These are phyloP conservation scores for Aspergillus jensenii DNA, from an alignment of 2,329 filamentous ascomycete genomes.

Conservation along the genomic window DNA sequence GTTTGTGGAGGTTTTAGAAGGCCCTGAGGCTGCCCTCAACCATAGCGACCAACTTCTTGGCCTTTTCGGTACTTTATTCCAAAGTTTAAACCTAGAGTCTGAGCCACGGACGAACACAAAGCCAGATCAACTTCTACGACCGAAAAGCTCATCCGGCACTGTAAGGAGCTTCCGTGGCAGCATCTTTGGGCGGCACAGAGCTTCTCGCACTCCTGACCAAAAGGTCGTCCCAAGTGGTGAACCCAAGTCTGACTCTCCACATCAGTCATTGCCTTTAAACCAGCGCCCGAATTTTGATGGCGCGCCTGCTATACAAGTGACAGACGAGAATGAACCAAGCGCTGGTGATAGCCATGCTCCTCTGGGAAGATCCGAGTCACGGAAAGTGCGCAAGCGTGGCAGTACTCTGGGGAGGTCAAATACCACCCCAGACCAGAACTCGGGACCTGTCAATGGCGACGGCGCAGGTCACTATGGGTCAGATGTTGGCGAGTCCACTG, in stretches of 20 bases:
- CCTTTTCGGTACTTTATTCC: conserved; percentile 79
- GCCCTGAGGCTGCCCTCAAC: conserved; percentile 82
- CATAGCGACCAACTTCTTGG: conserved; percentile 80
- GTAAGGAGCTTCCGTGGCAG: conserved; percentile 69
- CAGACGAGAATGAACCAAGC: conserved; percentile 54
- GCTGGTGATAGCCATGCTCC: conserved; percentile 29
- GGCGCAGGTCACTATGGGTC: not conserved
- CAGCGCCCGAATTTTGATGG: conserved; percentile 37
- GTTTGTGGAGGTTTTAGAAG: conserved; percentile 79
- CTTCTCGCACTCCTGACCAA: conserved; percentile 46
- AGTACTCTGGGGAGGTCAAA: conserved; percentile 30
- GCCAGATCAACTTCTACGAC: conserved; percentile 51
- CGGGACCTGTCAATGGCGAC: conserved; percentile 24
- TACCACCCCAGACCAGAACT: conserved; percentile 21
- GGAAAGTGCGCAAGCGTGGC: conserved; percentile 35
- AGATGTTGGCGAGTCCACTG: not conserved
- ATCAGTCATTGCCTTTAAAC: conserved; percentile 9
- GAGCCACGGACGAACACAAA: conserved; percentile 16
- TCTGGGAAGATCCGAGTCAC: conserved; percentile 32
- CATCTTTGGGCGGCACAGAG: conserved; percentile 68
- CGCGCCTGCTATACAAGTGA: conserved; percentile 75
- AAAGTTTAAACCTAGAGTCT: conserved; percentile 52
- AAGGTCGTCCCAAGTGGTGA: conserved; percentile 42
- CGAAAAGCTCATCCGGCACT: conserved; percentile 70
- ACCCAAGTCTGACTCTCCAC: conserved; percentile 19